A percentile compares a stretch with the other conserved stretches of the same genome.
phyloP scores from a whole-genome alignment of 2,329 filamentous ascomycete species.

The Rosellinia necatrix region DNA sequence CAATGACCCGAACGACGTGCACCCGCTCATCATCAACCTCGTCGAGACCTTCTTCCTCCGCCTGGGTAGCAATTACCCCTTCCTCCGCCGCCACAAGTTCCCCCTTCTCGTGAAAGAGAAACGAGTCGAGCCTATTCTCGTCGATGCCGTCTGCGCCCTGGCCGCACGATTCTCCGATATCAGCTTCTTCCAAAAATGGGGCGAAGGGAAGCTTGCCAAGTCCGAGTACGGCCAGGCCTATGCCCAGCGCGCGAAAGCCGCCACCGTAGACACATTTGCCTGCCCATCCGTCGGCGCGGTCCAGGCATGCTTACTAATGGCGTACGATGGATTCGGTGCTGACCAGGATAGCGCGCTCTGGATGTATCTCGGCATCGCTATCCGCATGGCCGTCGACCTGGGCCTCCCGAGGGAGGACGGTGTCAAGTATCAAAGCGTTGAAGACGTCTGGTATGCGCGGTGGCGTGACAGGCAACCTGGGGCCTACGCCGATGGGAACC shows the following conservation, averaged over 20 bases:
- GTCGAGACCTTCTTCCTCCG: conserved; percentile 81
- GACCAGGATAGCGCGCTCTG: conserved; percentile 88
- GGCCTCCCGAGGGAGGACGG: conserved; percentile 83
- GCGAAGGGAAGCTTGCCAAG: conserved; percentile 53
- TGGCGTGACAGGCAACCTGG: conserved; percentile 46
- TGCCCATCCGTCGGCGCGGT: conserved; percentile 83
- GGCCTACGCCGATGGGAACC: conserved; percentile 29
- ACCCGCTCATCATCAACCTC: conserved; percentile 75
- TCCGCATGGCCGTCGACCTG: conserved; percentile 80
- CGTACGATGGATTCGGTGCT: conserved; percentile 87
- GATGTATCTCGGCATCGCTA: conserved; percentile 91
- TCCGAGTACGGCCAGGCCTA: conserved; percentile 78
- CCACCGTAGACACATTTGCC: conserved; percentile 80
- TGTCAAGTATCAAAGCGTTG: conserved; percentile 63
- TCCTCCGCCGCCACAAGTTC: conserved; percentile 74
- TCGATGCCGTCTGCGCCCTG: conserved; percentile 83
- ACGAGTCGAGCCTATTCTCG: conserved; percentile 79
- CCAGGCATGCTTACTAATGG: conserved; percentile 81
- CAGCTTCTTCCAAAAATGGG: conserved; percentile 55
- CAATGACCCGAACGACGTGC: conserved; percentile 71
- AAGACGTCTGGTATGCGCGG: conserved; percentile 54
- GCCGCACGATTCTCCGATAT: conserved; percentile 79
- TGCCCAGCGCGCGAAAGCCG: conserved; percentile 80
- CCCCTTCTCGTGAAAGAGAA: conserved; percentile 79
- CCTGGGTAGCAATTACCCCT: conserved; percentile 85